Evolutionary conservation across 2,329 filamentous ascomycete genomes (phyloP).

Genomic region (Epichloe sibirici): DNA sequence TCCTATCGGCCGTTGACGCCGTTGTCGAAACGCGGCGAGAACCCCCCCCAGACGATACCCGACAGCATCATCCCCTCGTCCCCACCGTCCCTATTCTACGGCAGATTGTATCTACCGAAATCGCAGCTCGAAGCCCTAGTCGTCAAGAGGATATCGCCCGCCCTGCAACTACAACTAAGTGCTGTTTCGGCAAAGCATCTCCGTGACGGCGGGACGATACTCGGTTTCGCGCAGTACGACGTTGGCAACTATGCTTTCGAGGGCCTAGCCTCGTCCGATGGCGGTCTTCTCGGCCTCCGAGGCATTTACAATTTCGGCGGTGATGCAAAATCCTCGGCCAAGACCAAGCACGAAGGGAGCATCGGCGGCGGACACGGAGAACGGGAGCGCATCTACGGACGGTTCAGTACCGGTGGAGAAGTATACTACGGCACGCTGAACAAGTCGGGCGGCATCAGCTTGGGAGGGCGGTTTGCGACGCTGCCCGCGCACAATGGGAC

Average conservation of each 20-base stretch:
- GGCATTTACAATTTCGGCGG: slow-evolving; percentile 92
- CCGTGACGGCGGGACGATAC: slow-evolving; percentile 62
- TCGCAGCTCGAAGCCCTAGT: slow-evolving; percentile 81
- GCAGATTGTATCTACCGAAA: slow-evolving; percentile 68
- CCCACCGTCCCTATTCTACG: slow-evolving; percentile 55
- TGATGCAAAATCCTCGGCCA: slow-evolving; percentile 34
- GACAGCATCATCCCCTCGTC: slow-evolving; percentile 17
- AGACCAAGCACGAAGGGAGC: slow-evolving; percentile 15
- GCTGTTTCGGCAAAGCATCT: slow-evolving; percentile 62
- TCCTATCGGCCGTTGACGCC: slow-evolving; percentile 73
- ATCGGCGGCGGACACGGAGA: slow-evolving; percentile 21
- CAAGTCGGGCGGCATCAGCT: slow-evolving; percentile 82
- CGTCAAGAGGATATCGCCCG: slow-evolving; percentile 63
- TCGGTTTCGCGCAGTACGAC: slow-evolving; percentile 69
- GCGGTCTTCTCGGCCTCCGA: slow-evolving; percentile 72
- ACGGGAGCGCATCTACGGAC: slow-evolving; percentile 56
- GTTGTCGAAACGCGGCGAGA: slow-evolving; percentile 26
- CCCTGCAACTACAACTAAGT: slow-evolving; percentile 67
- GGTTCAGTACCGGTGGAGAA: slow-evolving; percentile 85
- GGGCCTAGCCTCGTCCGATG: slow-evolving; percentile 85
- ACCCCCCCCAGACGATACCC: slow-evolving; percentile 5
- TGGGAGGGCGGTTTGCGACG: slow-evolving; percentile 82
- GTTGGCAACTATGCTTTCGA: slow-evolving; percentile 79
- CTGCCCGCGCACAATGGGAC: slow-evolving; percentile 70
- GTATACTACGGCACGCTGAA: slow-evolving; percentile 93